A percentile compares a stretch with the other conserved stretches of the same genome.
phyloP scores from a whole-genome alignment of 176 grass and related monocot genomes.

The Raddia guianensis region DNA sequence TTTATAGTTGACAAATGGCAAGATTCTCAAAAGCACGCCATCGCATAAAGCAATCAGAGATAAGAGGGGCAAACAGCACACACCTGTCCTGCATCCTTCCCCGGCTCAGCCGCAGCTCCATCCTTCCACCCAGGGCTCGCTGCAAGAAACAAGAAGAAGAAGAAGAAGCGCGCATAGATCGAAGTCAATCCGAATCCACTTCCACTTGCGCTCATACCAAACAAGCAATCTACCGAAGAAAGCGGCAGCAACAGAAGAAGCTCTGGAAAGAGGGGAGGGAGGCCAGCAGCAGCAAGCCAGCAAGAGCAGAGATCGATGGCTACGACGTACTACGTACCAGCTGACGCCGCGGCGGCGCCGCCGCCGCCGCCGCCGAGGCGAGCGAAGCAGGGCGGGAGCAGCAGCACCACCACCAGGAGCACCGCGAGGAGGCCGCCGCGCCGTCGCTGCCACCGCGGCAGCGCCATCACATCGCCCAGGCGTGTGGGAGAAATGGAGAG shows the following conservation, averaged over 20 bases:
- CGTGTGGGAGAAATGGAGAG: neutral
- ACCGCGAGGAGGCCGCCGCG: neutral
- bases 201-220: neutral
- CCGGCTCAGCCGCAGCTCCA: neutral
- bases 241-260: neutral
- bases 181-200: no score
- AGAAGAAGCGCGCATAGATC: no score
- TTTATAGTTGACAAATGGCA: neutral
- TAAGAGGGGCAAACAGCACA: neutral
- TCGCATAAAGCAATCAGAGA: neutral
- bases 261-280: no score
- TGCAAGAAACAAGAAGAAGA: neutral
- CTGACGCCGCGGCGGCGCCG: slow-evolving; percentile 14
- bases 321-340: neutral
- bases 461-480: slow-evolving; percentile 43
- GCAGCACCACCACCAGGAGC: slow-evolving; percentile 11
- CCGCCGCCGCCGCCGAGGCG: slow-evolving; percentile 14
- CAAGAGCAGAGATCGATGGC: neutral
- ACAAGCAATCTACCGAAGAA: neutral
- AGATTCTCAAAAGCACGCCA: neutral
- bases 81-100: slow-evolving; percentile 6
- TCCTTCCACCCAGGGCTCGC: neutral
- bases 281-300: no score
- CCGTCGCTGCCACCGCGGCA: slow-evolving; percentile 13
- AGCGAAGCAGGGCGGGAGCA: slow-evolving; percentile 36